Evolutionary conservation across 2,329 filamentous ascomycete genomes (phyloP).

Genomic region (Talaromyces atroroseus): DNA sequence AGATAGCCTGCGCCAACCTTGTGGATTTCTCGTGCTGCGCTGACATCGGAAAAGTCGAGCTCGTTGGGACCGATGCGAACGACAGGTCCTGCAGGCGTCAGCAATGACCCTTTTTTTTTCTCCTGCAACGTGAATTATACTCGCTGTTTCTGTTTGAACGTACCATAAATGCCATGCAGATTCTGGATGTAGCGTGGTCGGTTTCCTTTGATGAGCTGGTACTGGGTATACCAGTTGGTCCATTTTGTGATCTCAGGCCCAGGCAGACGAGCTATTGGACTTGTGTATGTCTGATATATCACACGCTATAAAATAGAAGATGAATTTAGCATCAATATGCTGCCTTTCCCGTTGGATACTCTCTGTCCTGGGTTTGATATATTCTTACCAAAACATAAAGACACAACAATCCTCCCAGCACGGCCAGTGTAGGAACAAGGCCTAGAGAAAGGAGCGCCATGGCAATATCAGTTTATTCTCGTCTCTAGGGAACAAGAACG

Average conservation of each 20-base stretch:
- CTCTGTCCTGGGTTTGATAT: neutral
- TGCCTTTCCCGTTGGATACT: too few relatives aligned
- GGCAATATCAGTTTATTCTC: neutral
- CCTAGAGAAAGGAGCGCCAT: slow-evolving; percentile 3
- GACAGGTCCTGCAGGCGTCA: slow-evolving; percentile 22
- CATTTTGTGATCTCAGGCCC: slow-evolving; percentile 23
- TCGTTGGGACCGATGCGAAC: slow-evolving; percentile 26
- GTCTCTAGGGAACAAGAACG: too few relatives aligned
- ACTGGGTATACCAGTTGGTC: slow-evolving; percentile 18
- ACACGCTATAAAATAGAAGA: slow-evolving; percentile 2
- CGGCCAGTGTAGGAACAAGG: neutral
- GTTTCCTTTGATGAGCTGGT: slow-evolving; percentile 20
- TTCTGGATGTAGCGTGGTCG: slow-evolving; percentile 20
- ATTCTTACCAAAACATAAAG: neutral
- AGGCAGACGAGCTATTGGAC: slow-evolving; percentile 19
- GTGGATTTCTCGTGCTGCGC: slow-evolving; percentile 29
- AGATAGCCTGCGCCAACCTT: slow-evolving; percentile 26
- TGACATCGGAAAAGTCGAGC: slow-evolving; percentile 35
- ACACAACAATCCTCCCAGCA: neutral
- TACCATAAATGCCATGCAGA: slow-evolving; percentile 27
- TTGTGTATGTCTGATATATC: neutral
- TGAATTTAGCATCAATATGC: too few relatives aligned
- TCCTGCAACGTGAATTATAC: too few relatives aligned
- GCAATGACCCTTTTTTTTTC: neutral
- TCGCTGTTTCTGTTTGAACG: neutral